A percentile compares a stretch with the other conserved stretches of the same genome.
Evolutionary conservation across 1,284 basidiomycete species (phyloP).

Genomic region (Inonotus hispidus): DNA sequence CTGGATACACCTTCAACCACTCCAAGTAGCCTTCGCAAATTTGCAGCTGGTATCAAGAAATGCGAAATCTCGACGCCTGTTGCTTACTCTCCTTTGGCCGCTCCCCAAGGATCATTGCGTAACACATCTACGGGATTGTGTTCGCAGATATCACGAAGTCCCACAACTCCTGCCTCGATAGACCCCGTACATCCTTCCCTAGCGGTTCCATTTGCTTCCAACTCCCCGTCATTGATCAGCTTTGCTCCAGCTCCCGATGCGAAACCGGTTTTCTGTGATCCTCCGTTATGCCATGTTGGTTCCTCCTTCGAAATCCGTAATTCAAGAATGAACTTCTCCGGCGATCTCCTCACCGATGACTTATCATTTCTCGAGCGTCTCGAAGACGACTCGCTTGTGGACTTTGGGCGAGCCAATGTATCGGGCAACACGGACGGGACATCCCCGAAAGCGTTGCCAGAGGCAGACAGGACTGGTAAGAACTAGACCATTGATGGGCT

Average conservation of each 20-base stretch:
- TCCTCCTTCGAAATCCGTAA: conserved; percentile 14
- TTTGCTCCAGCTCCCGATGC: not conserved
- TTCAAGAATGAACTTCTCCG: conserved; percentile 7
- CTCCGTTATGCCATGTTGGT: not conserved
- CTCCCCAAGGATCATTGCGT: not conserved
- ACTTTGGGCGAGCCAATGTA: not conserved
- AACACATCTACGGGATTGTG: not conserved
- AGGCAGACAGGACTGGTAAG: not conserved
- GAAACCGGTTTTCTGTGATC: conserved; percentile 6
- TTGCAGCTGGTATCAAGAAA: conserved; percentile 5
- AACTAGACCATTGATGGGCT: not conserved
- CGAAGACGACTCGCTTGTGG: conserved; percentile 16
- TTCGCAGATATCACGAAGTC: not conserved
- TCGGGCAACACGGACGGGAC: not conserved
- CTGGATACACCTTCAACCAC: conserved; percentile 7
- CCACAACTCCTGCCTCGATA: not conserved
- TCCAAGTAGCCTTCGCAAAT: conserved; percentile 8
- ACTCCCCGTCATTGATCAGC: not conserved
- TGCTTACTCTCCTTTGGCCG: not conserved
- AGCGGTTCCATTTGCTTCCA: not conserved
- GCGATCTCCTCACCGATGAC: conserved; percentile 17
- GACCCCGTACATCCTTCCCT: not conserved
- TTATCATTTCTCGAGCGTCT: conserved; percentile 15
- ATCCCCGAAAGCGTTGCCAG: not conserved
- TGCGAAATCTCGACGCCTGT: not conserved